Conservation (phyloP, 2,329 filamentous ascomycete genomes). For the Cladorrhinum sp. region DNA sequence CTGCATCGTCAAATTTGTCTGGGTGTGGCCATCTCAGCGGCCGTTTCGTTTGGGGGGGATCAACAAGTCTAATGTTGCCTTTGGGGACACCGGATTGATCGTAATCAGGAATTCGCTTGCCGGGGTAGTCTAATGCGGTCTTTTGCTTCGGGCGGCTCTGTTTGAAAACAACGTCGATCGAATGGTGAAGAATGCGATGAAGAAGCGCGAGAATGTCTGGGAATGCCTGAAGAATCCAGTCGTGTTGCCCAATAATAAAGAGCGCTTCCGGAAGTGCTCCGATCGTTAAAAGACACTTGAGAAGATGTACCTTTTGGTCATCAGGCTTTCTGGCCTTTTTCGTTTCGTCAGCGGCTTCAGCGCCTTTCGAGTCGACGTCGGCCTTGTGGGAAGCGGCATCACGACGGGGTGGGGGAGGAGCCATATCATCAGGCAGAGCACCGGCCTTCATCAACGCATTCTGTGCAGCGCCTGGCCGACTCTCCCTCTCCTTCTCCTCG, state of each 20-base stretch:
- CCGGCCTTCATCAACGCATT: constrained; percentile 89
- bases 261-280: constrained; percentile 90
- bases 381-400: constrained; percentile 50
- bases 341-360: constrained; percentile 45
- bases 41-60: constrained; percentile 59
- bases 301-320: constrained; percentile 83
- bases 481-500: constrained; percentile 70
- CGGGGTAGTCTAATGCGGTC: constrained; percentile 33
- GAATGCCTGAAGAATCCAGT: constrained; percentile 85
- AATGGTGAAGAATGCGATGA: constrained; percentile 81
- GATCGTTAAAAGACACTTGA: constrained; percentile 83
- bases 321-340: constrained; percentile 64
- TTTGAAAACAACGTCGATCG: constrained; percentile 68
- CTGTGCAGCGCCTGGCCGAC: constrained; percentile 65
- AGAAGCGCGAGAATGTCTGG: constrained; percentile 76
- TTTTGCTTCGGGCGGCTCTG: constrained; percentile 41
- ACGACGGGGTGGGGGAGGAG: constrained; percentile 47
- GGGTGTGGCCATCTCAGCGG: constrained; percentile 79
- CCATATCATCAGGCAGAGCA: constrained; percentile 78
- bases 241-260: constrained; percentile 82
- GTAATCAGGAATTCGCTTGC: constrained; percentile 45
- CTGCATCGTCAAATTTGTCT: constrained; percentile 73
- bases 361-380: constrained; percentile 52
- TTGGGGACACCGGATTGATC: constrained; percentile 69
- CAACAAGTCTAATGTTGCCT: constrained; percentile 60